Percentiles rank a stretch among this genome's conserved stretches.
Evolutionary conservation across 2,329 filamentous ascomycete genomes (phyloP).

Genomic region (Aspergillus quadrilineatus): DNA sequence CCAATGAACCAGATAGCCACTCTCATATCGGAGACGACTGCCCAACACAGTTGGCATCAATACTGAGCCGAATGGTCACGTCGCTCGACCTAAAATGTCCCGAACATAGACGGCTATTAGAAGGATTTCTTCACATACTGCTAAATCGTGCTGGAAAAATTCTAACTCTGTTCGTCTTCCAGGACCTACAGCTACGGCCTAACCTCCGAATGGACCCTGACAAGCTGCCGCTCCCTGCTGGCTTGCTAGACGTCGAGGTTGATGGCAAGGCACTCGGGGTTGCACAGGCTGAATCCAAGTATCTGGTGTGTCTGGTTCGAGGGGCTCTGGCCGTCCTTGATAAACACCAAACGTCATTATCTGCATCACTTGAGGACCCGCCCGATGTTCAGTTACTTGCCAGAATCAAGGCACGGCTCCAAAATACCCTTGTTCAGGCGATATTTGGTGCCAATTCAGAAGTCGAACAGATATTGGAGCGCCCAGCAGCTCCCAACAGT

Average conservation of each 20-base stretch:
- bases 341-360: constrained; percentile 1
- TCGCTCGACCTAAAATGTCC: constrained; percentile 27
- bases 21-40: constrained; percentile 16
- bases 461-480: constrained; percentile 31
- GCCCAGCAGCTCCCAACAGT: constrained; percentile 22
- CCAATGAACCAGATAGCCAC: background rate
- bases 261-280: constrained; percentile 25
- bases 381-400: constrained; percentile 17
- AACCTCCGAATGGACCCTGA: constrained; percentile 23
- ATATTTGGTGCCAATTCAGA: constrained; percentile 38
- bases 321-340: constrained; percentile 29
- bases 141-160: constrained; percentile 42
- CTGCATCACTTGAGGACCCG: background rate
- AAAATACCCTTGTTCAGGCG: constrained; percentile 43
- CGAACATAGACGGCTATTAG: constrained; percentile 37
- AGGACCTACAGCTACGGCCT: constrained; percentile 30
- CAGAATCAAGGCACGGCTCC: constrained; percentile 33
- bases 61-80: constrained; percentile 32
- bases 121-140: constrained; percentile 42
- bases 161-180: constrained; percentile 42
- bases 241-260: constrained; percentile 27
- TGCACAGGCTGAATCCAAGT: constrained; percentile 35
- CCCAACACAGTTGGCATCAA: constrained; percentile 22
- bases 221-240: constrained; percentile 33
- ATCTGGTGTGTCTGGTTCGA: constrained; percentile 39